A percentile compares a stretch with the other conserved stretches of the same genome.
phyloP scores from a whole-genome alignment of 78 protist species.

The Dictyostelium capitatum region DNA sequence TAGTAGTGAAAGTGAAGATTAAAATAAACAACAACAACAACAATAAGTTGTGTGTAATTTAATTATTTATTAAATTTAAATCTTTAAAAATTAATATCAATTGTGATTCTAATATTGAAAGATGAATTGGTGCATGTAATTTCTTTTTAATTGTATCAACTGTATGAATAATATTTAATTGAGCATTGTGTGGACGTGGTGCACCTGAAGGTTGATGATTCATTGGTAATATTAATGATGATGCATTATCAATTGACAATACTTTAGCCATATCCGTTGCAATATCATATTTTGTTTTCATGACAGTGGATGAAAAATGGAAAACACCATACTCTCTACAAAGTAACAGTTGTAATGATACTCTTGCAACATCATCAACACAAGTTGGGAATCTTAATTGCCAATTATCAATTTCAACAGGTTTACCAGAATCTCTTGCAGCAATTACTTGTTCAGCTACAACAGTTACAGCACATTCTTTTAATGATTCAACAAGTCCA shows the following conservation, averaged over 20 bases:
- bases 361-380: constrained; percentile 70
- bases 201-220: constrained; percentile 26
- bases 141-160: not conserved
- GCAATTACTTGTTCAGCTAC: constrained; percentile 40
- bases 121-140: not conserved
- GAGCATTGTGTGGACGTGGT: constrained; percentile 58
- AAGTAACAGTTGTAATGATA: not conserved
- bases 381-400: constrained; percentile 59
- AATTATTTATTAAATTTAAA: constrained; percentile 9
- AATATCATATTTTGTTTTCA: constrained; percentile 55
- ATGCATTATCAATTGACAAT: not conserved
- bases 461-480: constrained; percentile 46
- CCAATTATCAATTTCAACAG: constrained; percentile 66
- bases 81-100: not conserved
- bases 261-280: constrained; percentile 30
- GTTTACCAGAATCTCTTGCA: not conserved
- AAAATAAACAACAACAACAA: no score
- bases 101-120: not conserved
- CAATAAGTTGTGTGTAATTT: no score
- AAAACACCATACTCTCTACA: constrained; percentile 13
- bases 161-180: constrained; percentile 26
- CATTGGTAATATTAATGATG: not conserved
- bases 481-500: constrained; percentile 53
- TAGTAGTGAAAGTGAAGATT: not conserved
- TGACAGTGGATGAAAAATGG: constrained; percentile 24